Conservation (phyloP, 441 rosid species). For the Brassica balearica region DNA sequence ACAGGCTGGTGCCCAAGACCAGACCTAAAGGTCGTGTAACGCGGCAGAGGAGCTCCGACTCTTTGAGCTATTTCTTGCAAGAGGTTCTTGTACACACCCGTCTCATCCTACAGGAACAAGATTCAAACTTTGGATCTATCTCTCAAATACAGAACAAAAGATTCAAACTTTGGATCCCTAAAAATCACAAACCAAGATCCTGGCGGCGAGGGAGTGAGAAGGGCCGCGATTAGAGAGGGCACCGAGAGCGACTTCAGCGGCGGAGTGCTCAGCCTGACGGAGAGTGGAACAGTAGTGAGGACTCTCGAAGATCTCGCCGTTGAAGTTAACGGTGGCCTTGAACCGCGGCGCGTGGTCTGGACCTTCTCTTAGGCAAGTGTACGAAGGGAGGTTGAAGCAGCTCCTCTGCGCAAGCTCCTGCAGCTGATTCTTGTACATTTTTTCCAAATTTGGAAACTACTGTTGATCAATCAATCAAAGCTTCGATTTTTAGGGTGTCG, state of each 20-base stretch:
- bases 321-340: slow-evolving; percentile 92
- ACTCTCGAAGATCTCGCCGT: slow-evolving; percentile 95
- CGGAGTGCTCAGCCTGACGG: slow-evolving; percentile 99
- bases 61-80: slow-evolving; percentile 96
- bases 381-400: slow-evolving; percentile 96
- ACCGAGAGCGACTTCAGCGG: slow-evolving; percentile 94
- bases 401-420: slow-evolving; percentile 99
- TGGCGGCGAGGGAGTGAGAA: slow-evolving; percentile 93
- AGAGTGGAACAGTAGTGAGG: slow-evolving; percentile 94
- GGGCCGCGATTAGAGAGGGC: slow-evolving; percentile 93
- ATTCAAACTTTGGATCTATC: slow-evolving; percentile 26
- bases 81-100: slow-evolving; percentile 96
- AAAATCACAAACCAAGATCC: slow-evolving; percentile 67
- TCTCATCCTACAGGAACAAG: slow-evolving; percentile 76
- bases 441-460: neutral
- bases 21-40: slow-evolving; percentile 82
- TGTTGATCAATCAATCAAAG: slow-evolving; percentile 12
- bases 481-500: slow-evolving; percentile 15
- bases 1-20: slow-evolving; percentile 98
- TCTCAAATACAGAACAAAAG: slow-evolving; percentile 3
- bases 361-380: slow-evolving; percentile 90
- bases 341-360: slow-evolving; percentile 99
- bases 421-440: slow-evolving; percentile 96
- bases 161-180: slow-evolving; percentile 24
- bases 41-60: slow-evolving; percentile 92